A percentile compares a stretch with the other conserved stretches of the same genome.
These are phyloP conservation scores for Hanseniaspora vineae DNA, from an alignment of 805 yeast genomes.

Conservation along the genomic window DNA sequence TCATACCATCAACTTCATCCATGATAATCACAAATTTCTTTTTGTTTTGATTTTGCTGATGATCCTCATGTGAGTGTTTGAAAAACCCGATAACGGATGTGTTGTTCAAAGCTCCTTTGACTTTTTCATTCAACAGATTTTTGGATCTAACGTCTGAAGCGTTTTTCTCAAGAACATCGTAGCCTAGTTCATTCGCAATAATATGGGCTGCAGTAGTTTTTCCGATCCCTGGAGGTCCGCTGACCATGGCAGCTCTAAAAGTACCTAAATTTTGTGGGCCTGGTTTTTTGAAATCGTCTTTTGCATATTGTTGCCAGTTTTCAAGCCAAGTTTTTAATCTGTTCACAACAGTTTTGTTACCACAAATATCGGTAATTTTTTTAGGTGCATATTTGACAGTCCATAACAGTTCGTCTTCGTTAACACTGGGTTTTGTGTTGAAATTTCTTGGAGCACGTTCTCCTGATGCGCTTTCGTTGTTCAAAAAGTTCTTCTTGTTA, in stretches of 20 bases:
- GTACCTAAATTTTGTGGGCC: constrained; percentile 55
- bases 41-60: constrained; percentile 24
- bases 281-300: constrained; percentile 40
- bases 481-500: background rate
- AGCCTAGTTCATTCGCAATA: constrained; percentile 56
- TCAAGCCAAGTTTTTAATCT: constrained; percentile 62
- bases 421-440: background rate
- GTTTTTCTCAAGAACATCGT: constrained; percentile 62
- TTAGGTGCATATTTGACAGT: constrained; percentile 88
- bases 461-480: constrained; percentile 18
- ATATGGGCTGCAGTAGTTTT: constrained; percentile 74
- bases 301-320: constrained; percentile 55
- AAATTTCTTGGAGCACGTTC: background rate
- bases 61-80: constrained; percentile 23
- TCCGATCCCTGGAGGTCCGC: constrained; percentile 83
- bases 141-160: constrained; percentile 89
- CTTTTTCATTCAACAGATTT: constrained; percentile 50
- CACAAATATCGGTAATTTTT: constrained; percentile 66
- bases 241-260: constrained; percentile 72
- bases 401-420: constrained; percentile 59
- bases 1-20: constrained; percentile 99
- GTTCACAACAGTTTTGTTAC: constrained; percentile 66
- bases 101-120: constrained; percentile 63
- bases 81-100: constrained; percentile 76
- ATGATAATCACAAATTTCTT: constrained; percentile 70